phyloP scores from a whole-genome alignment of 345 rosid species.

The Turnera subulata region DNA sequence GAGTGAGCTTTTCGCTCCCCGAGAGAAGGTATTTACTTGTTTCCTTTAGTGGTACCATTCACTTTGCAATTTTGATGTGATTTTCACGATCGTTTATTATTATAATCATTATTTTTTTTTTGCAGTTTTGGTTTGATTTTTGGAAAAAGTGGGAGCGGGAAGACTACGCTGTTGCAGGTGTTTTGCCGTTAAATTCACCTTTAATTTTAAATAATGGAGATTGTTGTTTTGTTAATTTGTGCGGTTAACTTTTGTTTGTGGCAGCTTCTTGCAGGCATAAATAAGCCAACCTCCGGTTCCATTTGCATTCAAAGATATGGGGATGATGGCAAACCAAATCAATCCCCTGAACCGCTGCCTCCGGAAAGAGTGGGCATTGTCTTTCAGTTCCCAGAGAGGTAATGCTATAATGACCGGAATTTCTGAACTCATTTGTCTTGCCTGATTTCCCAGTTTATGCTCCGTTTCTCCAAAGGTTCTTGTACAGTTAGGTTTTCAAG shows the following conservation, averaged over 20 bases:
- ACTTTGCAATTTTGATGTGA: neutral
- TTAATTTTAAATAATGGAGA: constrained; percentile 1
- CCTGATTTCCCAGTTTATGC: neutral
- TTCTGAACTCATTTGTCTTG: too few species aligned
- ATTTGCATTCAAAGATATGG: constrained; percentile 64
- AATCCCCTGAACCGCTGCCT: constrained; percentile 37
- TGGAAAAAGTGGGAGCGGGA: constrained; percentile 97
- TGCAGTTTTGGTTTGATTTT: constrained; percentile 89
- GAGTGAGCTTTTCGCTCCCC: constrained; percentile 68
- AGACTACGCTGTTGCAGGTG: constrained; percentile 93
- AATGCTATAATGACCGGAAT: neutral
- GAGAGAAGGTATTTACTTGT: constrained; percentile 52
- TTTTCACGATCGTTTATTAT: neutral
- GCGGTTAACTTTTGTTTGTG: neutral
- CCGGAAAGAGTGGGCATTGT: constrained; percentile 86
- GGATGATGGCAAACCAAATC: constrained; percentile 46
- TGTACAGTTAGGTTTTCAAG: constrained; percentile 8
- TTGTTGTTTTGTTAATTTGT: constrained; percentile 1
- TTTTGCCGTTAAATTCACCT: neutral
- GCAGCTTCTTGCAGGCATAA: constrained; percentile 90
- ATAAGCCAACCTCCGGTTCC: constrained; percentile 84
- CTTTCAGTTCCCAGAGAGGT: constrained; percentile 98
- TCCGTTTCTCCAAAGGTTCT: neutral
- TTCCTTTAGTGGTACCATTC: neutral
- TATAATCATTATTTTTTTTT: constrained; percentile 7